Evolutionary conservation across 2,329 filamentous ascomycete species (phyloP).

Genomic region (Dothideomycetes sp.): DNA sequence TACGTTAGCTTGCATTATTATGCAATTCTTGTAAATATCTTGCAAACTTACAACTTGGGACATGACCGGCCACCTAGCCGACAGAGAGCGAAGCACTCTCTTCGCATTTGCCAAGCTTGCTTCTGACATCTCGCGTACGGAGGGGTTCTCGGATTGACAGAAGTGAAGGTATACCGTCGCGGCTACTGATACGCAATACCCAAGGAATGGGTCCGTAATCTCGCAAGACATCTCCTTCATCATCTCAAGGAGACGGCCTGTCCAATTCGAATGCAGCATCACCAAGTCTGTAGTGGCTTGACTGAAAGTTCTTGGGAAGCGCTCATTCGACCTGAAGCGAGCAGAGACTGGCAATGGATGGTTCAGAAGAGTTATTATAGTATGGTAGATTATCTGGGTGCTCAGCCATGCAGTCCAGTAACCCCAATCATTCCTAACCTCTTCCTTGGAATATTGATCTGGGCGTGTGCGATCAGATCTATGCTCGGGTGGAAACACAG

Average conservation of each 20-base stretch:
- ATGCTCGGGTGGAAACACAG: constrained; percentile 3
- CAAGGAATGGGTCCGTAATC: constrained; percentile 3
- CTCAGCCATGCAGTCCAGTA: constrained; percentile 6
- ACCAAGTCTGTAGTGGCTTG: constrained; percentile 5
- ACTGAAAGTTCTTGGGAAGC: constrained; percentile 5
- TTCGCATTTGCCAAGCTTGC: too few species aligned
- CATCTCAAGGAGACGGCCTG: constrained; percentile 2
- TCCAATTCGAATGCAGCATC: constrained; percentile 6
- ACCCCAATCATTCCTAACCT: constrained; percentile 4
- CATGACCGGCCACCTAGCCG: too few species aligned
- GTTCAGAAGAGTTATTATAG: constrained; percentile 5
- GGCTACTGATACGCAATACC: constrained; percentile 5
- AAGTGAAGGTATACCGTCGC: constrained; percentile 5
- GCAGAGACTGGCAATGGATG: constrained; percentile 6
- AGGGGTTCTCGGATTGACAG: constrained; percentile 2
- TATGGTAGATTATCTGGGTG: constrained; percentile 6
- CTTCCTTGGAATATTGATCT: constrained; percentile 3
- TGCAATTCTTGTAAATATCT: too few species aligned
- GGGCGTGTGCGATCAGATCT: constrained; percentile 4
- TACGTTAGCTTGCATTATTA: too few species aligned
- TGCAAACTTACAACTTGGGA: too few species aligned
- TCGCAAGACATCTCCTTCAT: constrained; percentile 3
- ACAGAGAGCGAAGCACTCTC: too few species aligned
- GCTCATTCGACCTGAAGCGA: background rate
- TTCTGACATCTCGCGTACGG: too few species aligned